Conservation (phyloP, 495 filamentous ascomycete genomes). For the Penicillium turbatum region DNA sequence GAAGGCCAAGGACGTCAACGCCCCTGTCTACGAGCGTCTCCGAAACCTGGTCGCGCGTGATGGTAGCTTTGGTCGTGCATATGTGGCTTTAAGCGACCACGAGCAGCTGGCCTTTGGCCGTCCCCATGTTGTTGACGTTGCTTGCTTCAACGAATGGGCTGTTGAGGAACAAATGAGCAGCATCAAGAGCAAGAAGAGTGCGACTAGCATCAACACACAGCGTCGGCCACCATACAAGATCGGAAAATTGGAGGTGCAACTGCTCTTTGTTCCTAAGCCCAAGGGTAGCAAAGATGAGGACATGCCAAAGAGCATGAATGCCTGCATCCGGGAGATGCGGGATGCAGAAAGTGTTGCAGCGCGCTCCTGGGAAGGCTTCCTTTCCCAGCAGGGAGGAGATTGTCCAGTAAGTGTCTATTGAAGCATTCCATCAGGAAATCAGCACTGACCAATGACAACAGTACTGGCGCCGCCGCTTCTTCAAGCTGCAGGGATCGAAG, state of each 20-base stretch:
- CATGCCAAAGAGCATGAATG: slow-evolving; percentile 98
- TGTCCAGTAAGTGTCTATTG: slow-evolving; percentile 72
- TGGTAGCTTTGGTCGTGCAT: slow-evolving; percentile 89
- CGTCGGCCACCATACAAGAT: slow-evolving; percentile 87
- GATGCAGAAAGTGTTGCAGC: slow-evolving; percentile 73
- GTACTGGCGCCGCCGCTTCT: slow-evolving; percentile 98
- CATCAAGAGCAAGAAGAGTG: slow-evolving; percentile 84
- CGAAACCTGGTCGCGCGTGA: slow-evolving; percentile 81
- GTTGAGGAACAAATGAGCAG: slow-evolving; percentile 74
- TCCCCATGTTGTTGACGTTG: slow-evolving; percentile 78
- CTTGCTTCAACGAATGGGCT: slow-evolving; percentile 98
- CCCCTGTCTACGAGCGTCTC: slow-evolving; percentile 72
- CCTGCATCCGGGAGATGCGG: slow-evolving; percentile 85
- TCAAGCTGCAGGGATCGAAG: slow-evolving; percentile 86
- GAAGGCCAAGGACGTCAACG: slow-evolving; percentile 64
- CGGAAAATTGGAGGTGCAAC: slow-evolving; percentile 86
- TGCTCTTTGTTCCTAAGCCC: slow-evolving; percentile 90
- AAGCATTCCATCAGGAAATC: not conserved
- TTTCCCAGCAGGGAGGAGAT: slow-evolving; percentile 96
- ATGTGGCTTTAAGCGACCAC: slow-evolving; percentile 88
- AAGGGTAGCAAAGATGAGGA: slow-evolving; percentile 87
- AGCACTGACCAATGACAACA: slow-evolving; percentile 30
- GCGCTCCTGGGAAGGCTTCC: slow-evolving; percentile 76
- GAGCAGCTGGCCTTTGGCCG: slow-evolving; percentile 81
- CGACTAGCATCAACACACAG: slow-evolving; percentile 53